phyloP scores from a whole-genome alignment of 2,329 filamentous ascomycete species.

The Coniochaeta pulveracea region DNA sequence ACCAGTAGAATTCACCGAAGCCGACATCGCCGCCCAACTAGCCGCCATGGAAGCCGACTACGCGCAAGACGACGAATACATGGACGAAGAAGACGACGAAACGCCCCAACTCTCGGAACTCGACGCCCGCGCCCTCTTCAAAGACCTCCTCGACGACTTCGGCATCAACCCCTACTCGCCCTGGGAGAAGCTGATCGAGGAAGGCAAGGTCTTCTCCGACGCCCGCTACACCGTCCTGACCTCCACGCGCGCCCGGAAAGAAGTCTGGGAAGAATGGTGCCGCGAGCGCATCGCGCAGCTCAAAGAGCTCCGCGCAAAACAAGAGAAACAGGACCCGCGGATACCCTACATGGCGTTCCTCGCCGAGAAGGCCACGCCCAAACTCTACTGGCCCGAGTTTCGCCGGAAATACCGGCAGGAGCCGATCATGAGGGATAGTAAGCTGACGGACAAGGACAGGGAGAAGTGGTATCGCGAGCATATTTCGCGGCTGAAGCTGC shows the following conservation, averaged over 20 bases:
- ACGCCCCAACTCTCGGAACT: conserved; percentile 60
- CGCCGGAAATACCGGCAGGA: conserved; percentile 83
- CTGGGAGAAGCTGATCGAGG: conserved; percentile 83
- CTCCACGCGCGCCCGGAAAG: conserved; percentile 71
- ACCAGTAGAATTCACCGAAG: conserved; percentile 77
- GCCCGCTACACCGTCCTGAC: conserved; percentile 72
- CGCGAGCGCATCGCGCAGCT: conserved; percentile 62
- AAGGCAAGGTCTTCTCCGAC: conserved; percentile 73
- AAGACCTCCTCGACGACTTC: conserved; percentile 74
- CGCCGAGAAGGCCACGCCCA: conserved; percentile 71
- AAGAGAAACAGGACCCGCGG: conserved; percentile 72
- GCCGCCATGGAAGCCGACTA: conserved; percentile 84
- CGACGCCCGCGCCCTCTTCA: conserved; percentile 70
- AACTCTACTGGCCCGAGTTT: conserved; percentile 97
- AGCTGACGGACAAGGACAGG: conserved; percentile 61
- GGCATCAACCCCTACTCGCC: conserved; percentile 76
- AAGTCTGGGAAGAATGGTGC: conserved; percentile 78
- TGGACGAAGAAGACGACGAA: conserved; percentile 61
- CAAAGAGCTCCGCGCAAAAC: conserved; percentile 59
- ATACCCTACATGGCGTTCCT: conserved; percentile 77
- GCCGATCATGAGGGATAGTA: conserved; percentile 63
- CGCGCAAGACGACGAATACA: conserved; percentile 59
- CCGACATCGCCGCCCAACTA: conserved; percentile 87
- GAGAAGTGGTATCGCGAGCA: conserved; percentile 74
- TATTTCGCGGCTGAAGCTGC: conserved; percentile 53